Percentiles rank a stretch among this genome's conserved stretches.
These are phyloP conservation scores for Populus tomentosa DNA, from an alignment of 441 rosid genomes.

Conservation along the genomic window DNA sequence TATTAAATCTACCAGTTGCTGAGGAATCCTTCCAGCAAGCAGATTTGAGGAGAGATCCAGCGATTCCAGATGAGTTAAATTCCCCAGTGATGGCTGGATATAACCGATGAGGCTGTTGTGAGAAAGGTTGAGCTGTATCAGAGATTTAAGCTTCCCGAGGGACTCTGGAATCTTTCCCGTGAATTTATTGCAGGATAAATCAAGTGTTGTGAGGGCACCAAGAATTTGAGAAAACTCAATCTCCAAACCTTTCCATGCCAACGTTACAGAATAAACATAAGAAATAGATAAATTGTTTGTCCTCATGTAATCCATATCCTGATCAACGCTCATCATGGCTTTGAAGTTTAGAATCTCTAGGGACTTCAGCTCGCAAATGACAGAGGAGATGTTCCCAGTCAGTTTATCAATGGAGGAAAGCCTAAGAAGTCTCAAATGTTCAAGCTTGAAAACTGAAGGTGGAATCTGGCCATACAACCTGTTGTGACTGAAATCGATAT, in stretches of 20 bases:
- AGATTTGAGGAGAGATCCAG: neutral
- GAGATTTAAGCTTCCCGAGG: neutral
- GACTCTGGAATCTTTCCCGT: neutral
- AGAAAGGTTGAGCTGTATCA: neutral
- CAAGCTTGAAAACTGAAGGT: no score
- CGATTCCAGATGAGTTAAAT: neutral
- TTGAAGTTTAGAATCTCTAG: no score
- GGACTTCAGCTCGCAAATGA: no score
- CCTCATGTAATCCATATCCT: neutral
- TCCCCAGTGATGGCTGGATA: neutral
- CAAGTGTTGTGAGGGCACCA: neutral
- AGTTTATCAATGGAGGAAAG: no score
- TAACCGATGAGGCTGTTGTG: neutral
- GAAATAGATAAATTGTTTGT: fast-evolving
- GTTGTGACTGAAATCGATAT: no score
- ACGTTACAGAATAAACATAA: neutral
- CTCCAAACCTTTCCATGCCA: neutral
- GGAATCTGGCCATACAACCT: no score
- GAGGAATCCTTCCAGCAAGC: neutral
- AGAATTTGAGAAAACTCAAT: neutral
- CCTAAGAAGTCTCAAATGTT: no score
- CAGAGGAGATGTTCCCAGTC: no score
- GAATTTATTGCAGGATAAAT: neutral
- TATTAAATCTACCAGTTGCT: no score
- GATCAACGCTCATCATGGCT: neutral